These are phyloP conservation scores for Triticum monococcum DNA, from an alignment of 176 grass and related monocot genomes.

Conservation along the genomic window DNA sequence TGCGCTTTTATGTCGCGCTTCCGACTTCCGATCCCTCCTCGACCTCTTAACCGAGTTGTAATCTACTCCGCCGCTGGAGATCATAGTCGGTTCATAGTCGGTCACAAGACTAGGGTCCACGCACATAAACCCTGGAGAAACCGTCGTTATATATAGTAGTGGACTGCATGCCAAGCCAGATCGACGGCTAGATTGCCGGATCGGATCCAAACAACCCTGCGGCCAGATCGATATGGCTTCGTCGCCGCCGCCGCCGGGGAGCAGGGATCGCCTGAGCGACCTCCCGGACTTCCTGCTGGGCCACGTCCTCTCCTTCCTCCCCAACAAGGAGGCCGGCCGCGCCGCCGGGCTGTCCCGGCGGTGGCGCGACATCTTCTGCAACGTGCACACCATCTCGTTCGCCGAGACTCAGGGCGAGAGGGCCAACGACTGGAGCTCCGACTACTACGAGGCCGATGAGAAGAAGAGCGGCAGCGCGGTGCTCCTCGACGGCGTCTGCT, in stretches of 20 bases:
- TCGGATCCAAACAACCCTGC: not conserved
- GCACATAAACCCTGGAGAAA: too few relatives aligned
- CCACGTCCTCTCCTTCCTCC: slow-evolving; percentile 11
- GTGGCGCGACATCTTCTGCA: not conserved
- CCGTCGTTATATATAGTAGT: too few relatives aligned
- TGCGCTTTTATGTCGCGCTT: not conserved
- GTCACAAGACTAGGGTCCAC: too few relatives aligned
- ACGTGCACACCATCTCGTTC: not conserved
- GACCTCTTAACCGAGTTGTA: not conserved
- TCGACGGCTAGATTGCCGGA: not conserved
- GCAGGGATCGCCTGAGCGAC: not conserved
- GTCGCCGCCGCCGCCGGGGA: not conserved
- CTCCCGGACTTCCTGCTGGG: not conserved
- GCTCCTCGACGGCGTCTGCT: not conserved
- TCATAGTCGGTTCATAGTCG: not conserved
- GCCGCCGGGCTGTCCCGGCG: not conserved
- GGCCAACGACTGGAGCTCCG: not conserved
- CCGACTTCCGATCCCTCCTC: not conserved
- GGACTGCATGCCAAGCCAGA: too few relatives aligned
- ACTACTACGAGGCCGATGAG: not conserved
- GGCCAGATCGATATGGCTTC: not conserved
- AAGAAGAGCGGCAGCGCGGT: not conserved
- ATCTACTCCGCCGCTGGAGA: not conserved
- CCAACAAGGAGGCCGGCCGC: not conserved
- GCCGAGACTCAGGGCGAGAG: not conserved